Evolutionary conservation across 2,329 filamentous ascomycete genomes (phyloP).

Genomic region (Shiraia sp.): DNA sequence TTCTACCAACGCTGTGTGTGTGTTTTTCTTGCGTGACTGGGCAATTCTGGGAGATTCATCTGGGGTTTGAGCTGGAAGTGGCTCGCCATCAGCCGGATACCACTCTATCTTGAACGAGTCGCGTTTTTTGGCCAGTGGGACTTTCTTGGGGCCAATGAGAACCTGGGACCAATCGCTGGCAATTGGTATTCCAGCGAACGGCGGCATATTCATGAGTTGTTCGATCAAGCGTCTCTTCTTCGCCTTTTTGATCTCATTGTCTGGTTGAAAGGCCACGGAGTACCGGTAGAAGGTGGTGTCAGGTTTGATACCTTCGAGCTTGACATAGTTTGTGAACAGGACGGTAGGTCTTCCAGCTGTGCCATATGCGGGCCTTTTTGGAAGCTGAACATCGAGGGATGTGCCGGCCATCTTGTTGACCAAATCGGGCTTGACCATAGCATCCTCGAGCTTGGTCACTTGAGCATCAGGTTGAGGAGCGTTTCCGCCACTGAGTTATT

Average conservation of each 20-base stretch:
- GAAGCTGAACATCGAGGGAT: constrained; percentile 27
- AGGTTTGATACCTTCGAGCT: constrained; percentile 37
- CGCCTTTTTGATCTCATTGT: constrained; percentile 41
- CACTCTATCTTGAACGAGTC: constrained; percentile 28
- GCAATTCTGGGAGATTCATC: constrained; percentile 19
- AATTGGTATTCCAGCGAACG: constrained; percentile 32
- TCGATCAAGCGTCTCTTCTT: constrained; percentile 55
- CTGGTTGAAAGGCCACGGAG: constrained; percentile 35
- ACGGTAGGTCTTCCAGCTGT: constrained; percentile 42
- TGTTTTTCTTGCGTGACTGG: constrained; percentile 22
- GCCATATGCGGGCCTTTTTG: constrained; percentile 39
- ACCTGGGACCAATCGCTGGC: constrained; percentile 48
- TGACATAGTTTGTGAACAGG: constrained; percentile 49
- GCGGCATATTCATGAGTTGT: constrained; percentile 44
- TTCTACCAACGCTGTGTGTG: constrained; percentile 22
- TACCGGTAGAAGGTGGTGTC: constrained; percentile 33
- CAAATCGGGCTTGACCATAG: constrained; percentile 33
- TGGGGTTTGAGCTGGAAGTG: constrained; percentile 14
- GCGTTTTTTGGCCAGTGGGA: constrained; percentile 18
- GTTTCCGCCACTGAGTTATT: constrained; percentile 24
- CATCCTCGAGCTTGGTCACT: constrained; percentile 36
- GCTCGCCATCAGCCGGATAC: constrained; percentile 31
- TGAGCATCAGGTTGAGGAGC: constrained; percentile 38
- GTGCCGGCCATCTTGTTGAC: constrained; percentile 23
- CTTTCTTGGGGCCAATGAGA: constrained; percentile 29